Evolutionary conservation across 2,329 filamentous ascomycete species (phyloP).

Genomic region (Pseudocercospora eumusae): DNA sequence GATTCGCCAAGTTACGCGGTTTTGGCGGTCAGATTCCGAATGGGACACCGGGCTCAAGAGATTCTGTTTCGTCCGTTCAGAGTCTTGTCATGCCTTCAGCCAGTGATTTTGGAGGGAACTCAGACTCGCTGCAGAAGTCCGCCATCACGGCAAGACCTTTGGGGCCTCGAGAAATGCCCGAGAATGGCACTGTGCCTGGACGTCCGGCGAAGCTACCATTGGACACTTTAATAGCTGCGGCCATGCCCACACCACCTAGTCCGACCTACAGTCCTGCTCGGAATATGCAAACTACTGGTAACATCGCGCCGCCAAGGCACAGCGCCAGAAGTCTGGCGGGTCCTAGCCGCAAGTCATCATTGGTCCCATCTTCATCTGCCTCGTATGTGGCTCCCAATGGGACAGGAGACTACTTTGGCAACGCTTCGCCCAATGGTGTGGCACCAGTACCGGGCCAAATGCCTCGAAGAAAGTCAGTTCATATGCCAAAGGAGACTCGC

Average conservation of each 20-base stretch:
- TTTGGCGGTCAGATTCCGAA: slow-evolving; percentile 18
- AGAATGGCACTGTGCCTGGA: slow-evolving; percentile 38
- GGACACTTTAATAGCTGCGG: slow-evolving; percentile 55
- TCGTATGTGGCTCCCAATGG: slow-evolving; percentile 44
- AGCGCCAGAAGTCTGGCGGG: slow-evolving; percentile 65
- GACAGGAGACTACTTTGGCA: slow-evolving; percentile 48
- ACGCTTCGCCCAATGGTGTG: slow-evolving; percentile 24
- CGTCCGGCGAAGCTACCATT: slow-evolving; percentile 52
- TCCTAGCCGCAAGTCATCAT: slow-evolving; percentile 55
- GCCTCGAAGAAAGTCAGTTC: slow-evolving; percentile 45
- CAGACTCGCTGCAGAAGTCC: slow-evolving; percentile 26
- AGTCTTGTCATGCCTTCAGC: slow-evolving; percentile 47
- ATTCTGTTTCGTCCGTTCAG: slow-evolving; percentile 31
- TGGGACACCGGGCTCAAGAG: slow-evolving; percentile 33
- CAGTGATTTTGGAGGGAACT: slow-evolving; percentile 39
- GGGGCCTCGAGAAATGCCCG: slow-evolving; percentile 59
- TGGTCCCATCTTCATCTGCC: slow-evolving; percentile 36
- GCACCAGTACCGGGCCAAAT: slow-evolving; percentile 15
- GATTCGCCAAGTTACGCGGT: slow-evolving; percentile 35
- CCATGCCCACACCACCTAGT: slow-evolving; percentile 69
- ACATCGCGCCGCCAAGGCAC: slow-evolving; percentile 65
- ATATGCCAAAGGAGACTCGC: slow-evolving; percentile 58
- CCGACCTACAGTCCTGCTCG: slow-evolving; percentile 78
- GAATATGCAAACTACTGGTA: slow-evolving; percentile 66
- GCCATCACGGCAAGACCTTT: slow-evolving; percentile 35